These are phyloP conservation scores for Cyclostephanos invisitatus DNA, from an alignment of 108 stramenopile genomes.

Conservation along the genomic window DNA sequence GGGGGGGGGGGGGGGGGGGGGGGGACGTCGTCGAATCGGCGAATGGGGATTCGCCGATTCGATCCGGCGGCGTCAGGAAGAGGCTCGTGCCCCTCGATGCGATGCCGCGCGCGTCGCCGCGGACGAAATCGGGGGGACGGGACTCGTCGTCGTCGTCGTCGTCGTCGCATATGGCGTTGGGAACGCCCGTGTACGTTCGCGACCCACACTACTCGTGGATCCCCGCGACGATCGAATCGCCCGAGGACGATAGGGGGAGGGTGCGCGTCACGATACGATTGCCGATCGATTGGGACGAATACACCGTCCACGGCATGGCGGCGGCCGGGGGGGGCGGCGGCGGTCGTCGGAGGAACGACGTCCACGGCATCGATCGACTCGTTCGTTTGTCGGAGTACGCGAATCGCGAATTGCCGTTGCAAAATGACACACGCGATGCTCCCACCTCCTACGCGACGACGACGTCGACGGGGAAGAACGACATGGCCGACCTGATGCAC, in stretches of 20 bases:
- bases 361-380: conserved; percentile 45
- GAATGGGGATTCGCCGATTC: no score
- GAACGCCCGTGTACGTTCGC: conserved; percentile 56
- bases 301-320: conserved; percentile 31
- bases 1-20: no score
- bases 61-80: not conserved
- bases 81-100: not conserved
- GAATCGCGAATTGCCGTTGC: conserved; percentile 58
- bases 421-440: no score
- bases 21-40: no score
- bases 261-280: conserved; percentile 52
- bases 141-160: no score
- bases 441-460: no score
- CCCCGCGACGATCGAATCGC: conserved; percentile 64
- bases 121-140: not conserved
- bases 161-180: conserved; percentile 22
- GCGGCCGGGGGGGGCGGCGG: conserved; percentile 6
- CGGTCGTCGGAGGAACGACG: no score
- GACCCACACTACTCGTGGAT: conserved; percentile 76
- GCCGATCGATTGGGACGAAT: conserved; percentile 57
- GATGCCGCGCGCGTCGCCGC: not conserved
- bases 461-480: conserved; percentile 47
- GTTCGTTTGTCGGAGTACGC: conserved; percentile 61
- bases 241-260: conserved; percentile 35
- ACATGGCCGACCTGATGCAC: conserved; percentile 89